Conservation (phyloP, 192 early-diverging fungal species). For the Geranomyces michiganensis region DNA sequence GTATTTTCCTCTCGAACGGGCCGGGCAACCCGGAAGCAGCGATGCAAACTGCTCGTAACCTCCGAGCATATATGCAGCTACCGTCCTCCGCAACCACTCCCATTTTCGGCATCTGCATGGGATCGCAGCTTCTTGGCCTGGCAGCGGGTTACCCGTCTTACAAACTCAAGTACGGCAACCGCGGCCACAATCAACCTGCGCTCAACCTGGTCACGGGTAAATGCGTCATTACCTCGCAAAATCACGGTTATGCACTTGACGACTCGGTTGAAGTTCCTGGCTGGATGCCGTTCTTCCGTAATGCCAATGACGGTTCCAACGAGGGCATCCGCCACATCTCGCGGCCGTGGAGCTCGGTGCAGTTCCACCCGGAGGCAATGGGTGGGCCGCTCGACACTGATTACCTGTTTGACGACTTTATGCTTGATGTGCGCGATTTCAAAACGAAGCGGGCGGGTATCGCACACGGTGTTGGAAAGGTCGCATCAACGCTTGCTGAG, state of each 20-base stretch:
- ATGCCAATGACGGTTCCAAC: constrained; percentile 98
- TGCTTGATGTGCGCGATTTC: constrained; percentile 35
- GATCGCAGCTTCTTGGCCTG: constrained; percentile 93
- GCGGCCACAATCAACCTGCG: constrained; percentile 99
- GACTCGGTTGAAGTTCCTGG: constrained; percentile 67
- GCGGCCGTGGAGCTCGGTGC: constrained; percentile 93
- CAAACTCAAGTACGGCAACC: constrained; percentile 99
- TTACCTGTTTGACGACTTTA: constrained; percentile 95
- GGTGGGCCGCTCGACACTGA: constrained; percentile 98
- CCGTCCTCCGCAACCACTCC: constrained; percentile 69
- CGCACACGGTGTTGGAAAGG: too few relatives aligned
- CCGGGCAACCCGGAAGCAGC: constrained; percentile 94
- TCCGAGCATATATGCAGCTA: constrained; percentile 65
- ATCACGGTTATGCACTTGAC: constrained; percentile 97
- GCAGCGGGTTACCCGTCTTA: constrained; percentile 90
- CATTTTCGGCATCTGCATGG: constrained; percentile 98
- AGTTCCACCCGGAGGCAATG: constrained; percentile 98
- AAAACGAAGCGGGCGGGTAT: not conserved
- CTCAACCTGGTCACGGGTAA: constrained; percentile 92
- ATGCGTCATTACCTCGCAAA: constrained; percentile 99
- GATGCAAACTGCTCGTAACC: constrained; percentile 72
- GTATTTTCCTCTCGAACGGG: constrained; percentile 88
- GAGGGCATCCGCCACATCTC: constrained; percentile 94
- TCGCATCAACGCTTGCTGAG: too few relatives aligned
- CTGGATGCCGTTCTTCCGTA: constrained; percentile 91